A percentile compares a stretch with the other conserved stretches of the same genome.
phyloP scores from a whole-genome alignment of 2,329 filamentous ascomycete species.

The Atkinsonella hypoxylon region DNA sequence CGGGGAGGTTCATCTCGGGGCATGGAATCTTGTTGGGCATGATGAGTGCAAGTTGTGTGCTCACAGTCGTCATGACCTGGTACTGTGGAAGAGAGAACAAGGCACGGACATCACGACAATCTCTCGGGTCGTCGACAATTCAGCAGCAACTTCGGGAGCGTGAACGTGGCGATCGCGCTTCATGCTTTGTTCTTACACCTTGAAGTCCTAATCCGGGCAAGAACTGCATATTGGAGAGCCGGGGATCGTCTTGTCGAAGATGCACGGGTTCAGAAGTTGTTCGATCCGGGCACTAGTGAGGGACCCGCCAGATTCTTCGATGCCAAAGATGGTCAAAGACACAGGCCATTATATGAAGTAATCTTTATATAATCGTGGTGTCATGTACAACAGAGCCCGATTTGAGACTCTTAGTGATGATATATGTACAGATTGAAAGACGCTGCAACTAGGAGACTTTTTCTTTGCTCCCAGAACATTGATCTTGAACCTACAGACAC shows the following conservation, averaged over 20 bases:
- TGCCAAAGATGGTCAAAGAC: neutral
- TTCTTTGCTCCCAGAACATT: neutral
- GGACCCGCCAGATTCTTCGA: neutral
- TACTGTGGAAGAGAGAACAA: slow-evolving; percentile 46
- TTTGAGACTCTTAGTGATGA: neutral
- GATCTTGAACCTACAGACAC: neutral
- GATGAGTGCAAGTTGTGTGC: slow-evolving; percentile 37
- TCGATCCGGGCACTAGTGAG: neutral
- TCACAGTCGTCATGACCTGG: slow-evolving; percentile 43
- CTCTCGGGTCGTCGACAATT: slow-evolving; percentile 30
- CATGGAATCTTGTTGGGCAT: slow-evolving; percentile 46
- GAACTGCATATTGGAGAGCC: neutral
- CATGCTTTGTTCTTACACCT: slow-evolving; percentile 41
- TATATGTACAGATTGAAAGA: neutral
- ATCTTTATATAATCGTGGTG: neutral
- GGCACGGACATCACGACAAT: slow-evolving; percentile 26
- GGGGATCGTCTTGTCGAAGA: neutral
- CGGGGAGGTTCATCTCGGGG: slow-evolving; percentile 43
- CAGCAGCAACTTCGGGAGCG: slow-evolving; percentile 41
- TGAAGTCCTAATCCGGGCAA: slow-evolving; percentile 14
- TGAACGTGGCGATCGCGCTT: slow-evolving; percentile 44
- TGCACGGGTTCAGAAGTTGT: neutral
- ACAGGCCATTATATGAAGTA: neutral
- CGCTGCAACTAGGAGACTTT: neutral
- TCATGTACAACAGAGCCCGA: neutral